Evolutionary conservation across 192 early-diverging fungal species (phyloP).

Genomic region (Podila clonocystis): DNA sequence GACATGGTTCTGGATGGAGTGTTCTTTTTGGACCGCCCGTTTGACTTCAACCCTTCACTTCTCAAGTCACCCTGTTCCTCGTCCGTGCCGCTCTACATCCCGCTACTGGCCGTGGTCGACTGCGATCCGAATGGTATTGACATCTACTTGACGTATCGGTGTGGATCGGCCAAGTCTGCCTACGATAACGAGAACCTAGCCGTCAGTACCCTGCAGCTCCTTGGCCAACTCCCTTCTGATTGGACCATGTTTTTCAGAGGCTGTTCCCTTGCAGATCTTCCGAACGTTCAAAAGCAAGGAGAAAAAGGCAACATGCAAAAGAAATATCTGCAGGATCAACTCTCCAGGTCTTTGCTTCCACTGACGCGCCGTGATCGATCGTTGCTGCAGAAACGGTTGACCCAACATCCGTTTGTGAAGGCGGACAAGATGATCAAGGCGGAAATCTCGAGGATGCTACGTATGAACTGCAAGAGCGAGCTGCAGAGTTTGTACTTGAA

Average conservation of each 20-base stretch:
- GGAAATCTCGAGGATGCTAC: conserved; percentile 31
- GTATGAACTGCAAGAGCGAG: conserved; percentile 32
- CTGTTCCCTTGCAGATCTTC: neutral
- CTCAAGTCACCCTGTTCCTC: neutral
- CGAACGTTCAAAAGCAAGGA: neutral
- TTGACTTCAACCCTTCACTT: neutral
- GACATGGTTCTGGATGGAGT: conserved; percentile 22
- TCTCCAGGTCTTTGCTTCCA: conserved; percentile 9
- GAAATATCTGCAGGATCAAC: neutral
- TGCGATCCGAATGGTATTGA: conserved; percentile 42
- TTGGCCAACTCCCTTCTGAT: conserved; percentile 33
- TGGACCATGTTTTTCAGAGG: conserved; percentile 14
- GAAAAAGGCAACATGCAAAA: neutral
- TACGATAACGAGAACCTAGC: conserved; percentile 47
- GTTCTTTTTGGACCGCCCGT: neutral
- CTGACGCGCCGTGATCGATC: conserved; percentile 16
- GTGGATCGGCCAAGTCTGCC: conserved; percentile 31
- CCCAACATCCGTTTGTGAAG: conserved; percentile 20
- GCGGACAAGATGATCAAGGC: neutral
- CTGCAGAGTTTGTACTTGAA: conserved; percentile 22
- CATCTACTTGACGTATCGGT: conserved; percentile 33
- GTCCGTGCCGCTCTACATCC: conserved; percentile 10
- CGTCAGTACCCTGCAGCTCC: conserved; percentile 9
- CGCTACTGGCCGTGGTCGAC: conserved; percentile 30
- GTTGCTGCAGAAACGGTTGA: conserved; percentile 18